Evolutionary conservation across 441 rosid genomes (phyloP).

Genomic region (Adansonia grandidieri): DNA sequence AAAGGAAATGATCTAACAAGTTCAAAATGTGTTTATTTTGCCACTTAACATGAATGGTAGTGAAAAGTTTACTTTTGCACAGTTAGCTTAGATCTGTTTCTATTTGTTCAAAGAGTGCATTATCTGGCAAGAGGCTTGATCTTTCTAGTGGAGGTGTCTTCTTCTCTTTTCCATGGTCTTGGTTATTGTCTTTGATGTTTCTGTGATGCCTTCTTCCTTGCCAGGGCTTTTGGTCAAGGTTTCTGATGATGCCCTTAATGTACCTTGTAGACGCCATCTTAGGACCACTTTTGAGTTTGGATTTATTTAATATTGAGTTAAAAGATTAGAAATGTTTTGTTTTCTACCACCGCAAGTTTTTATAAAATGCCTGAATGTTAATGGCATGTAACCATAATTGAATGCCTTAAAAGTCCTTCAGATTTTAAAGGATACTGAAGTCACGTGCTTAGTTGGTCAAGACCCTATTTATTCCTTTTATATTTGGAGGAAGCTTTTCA

Average conservation of each 20-base stretch:
- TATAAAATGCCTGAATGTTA: neutral
- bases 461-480: neutral
- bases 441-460: neutral
- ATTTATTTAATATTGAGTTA: neutral
- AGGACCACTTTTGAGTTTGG: neutral
- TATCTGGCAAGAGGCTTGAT: neutral
- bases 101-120: neutral
- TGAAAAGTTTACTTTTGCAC: too few relatives aligned
- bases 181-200: conserved; percentile 2
- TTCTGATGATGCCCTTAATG: neutral
- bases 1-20: neutral
- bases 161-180: neutral
- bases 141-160: neutral
- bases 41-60: neutral
- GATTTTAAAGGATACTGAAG: neutral
- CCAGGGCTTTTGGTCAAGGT: neutral
- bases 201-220: neutral
- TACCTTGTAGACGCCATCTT: neutral
- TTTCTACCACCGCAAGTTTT: neutral
- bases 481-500: neutral
- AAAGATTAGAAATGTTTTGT: neutral
- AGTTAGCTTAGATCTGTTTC: neutral
- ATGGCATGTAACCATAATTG: neutral
- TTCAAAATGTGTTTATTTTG: conserved; percentile 1
- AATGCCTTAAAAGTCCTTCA: conserved; percentile 2